phyloP scores from a whole-genome alignment of 768 basidiomycete genomes.

The Lentinula aciculospora region DNA sequence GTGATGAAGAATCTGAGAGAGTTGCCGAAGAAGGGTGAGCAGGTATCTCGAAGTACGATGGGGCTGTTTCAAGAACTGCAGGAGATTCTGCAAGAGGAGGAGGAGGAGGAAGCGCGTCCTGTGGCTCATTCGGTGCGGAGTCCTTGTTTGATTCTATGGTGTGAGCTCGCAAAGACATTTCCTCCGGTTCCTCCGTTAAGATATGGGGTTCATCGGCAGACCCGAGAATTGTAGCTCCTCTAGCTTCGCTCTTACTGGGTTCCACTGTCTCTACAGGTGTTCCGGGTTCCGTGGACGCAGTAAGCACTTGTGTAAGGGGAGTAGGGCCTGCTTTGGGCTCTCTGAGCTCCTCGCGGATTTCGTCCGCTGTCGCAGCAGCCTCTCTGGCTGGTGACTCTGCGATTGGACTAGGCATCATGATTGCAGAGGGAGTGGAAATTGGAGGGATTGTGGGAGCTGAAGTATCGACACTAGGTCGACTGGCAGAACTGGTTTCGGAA shows the following conservation, averaged over 20 bases:
- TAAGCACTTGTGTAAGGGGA: slow-evolving; percentile 31
- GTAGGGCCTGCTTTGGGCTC: slow-evolving; percentile 30
- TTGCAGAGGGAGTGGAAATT: neutral
- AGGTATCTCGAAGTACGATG: slow-evolving; percentile 9
- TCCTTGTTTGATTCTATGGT: slow-evolving; percentile 7
- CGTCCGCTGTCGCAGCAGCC: slow-evolving; percentile 6
- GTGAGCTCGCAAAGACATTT: slow-evolving; percentile 16
- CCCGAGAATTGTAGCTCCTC: neutral
- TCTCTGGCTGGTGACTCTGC: slow-evolving; percentile 37
- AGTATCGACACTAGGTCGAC: slow-evolving; percentile 2
- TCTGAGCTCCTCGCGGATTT: slow-evolving; percentile 7
- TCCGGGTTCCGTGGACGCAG: slow-evolving; percentile 11
- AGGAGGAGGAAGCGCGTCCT: slow-evolving; percentile 8
- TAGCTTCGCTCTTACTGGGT: neutral
- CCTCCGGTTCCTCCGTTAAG: slow-evolving; percentile 48
- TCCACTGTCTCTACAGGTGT: slow-evolving; percentile 1
- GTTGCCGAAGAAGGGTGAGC: slow-evolving; percentile 14
- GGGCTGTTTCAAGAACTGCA: slow-evolving; percentile 14
- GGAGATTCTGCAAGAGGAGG: slow-evolving; percentile 15
- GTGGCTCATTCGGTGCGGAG: slow-evolving; percentile 5
- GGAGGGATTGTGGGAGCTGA: neutral
- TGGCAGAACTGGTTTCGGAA: neutral
- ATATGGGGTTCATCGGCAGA: slow-evolving; percentile 29
- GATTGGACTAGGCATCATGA: slow-evolving; percentile 44
- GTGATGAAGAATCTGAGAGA: slow-evolving; percentile 11